Base-by-base conservation (phyloP, 257 asterid species). In the Petrea volubilis region DNA sequence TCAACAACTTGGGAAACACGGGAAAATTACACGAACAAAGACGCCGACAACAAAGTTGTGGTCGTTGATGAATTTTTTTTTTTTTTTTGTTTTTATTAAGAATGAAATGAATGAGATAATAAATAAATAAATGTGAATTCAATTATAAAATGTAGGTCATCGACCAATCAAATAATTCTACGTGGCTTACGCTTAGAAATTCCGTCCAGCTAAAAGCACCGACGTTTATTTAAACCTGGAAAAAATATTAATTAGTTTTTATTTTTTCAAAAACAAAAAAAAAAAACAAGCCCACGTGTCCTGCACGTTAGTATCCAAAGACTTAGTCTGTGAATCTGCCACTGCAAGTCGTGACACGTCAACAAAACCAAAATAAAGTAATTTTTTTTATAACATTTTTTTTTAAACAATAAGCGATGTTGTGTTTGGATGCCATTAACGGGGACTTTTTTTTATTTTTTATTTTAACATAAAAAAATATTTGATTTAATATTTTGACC, bases 211-310 rank as follows among this genome's bases (percentile, higher is more conserved):
- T 13, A 1, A 24, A 10, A 1, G 17, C 72, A 66, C 74, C 78
- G 73, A 74, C 78, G 31, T 74, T 57, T 28, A 3, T 27, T 24
- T n/a, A n/a, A n/a, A 55, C 49, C 9, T 7, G 5, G 56, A 56
- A 17, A 23, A 49, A 24, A 14, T 15, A 6, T 8, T 36, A 4
- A 1, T 8, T 36, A 18, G 34, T n/a, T 14, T n/a, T 14, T 53
- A 5, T 12, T 13, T 34, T 9, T 38, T 9, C 12, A 40, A n/a
- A n/a, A n/a, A n/a, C n/a, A n/a, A n/a, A n/a, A n/a, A n/a, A n/a
- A n/a, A n/a, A n/a, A n/a, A 53, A 55, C 61, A n/a, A 49, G 14
- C 27, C 64, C 69, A 67, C 79, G 74, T 74, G 27, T 74, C 31
- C 10, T 24, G 49, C 74, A 74, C 74, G 74, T 25, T 57, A 13